Base-by-base conservation (phyloP, 805 yeast species). In the Kluyveromyces siamensis region DNA sequence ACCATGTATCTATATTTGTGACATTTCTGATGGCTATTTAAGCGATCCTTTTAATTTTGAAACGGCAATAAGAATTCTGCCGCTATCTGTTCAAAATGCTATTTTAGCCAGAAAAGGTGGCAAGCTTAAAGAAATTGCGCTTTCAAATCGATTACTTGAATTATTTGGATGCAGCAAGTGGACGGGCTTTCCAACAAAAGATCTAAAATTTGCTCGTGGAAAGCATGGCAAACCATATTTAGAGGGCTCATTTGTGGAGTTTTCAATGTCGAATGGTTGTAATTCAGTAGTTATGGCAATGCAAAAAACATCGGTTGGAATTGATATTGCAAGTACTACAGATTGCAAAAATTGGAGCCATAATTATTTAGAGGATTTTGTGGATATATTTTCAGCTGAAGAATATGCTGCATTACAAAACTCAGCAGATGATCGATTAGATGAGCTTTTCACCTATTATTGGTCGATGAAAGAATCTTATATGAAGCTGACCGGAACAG, bases 401-500 rank as follows among this genome's bases (percentile, higher is more conserved):
- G 83, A 79, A 53, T 54, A 59, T 6, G 41, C 45, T 7, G 56
- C 63, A 25, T 52, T 81, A 8, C 48, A 51, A 6, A n/a, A 27
- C 0, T 44, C 54, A 2, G 48, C 57, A 1, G 52, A 57, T n/a
- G 18, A 44, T 2, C 41, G 67, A 46, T 11, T 30, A 10, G 65
- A 66, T 44, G 52, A 58, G 8, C 53, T 68, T 2, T 75, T 83
- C 55, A 76, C 83, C 17, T 79, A 78, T 38, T 71, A 75, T 36
- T 87, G 96, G 96, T 84, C 95, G 0, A 62, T 87, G 47, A 87
- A 87, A 59, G 96, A 87, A 60, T 79, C 87, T 18, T 84, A 79
- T 57, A 75, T 86, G 7, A 87, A 87, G 57, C 76, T 73, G 37
- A 55, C 75, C 2, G 95, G 95, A 0, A 64, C 72, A 16, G 95